These are phyloP conservation scores for Psidium friedrichsthalianum DNA, from an alignment of 345 rosid species.

Conservation along the genomic window DNA sequence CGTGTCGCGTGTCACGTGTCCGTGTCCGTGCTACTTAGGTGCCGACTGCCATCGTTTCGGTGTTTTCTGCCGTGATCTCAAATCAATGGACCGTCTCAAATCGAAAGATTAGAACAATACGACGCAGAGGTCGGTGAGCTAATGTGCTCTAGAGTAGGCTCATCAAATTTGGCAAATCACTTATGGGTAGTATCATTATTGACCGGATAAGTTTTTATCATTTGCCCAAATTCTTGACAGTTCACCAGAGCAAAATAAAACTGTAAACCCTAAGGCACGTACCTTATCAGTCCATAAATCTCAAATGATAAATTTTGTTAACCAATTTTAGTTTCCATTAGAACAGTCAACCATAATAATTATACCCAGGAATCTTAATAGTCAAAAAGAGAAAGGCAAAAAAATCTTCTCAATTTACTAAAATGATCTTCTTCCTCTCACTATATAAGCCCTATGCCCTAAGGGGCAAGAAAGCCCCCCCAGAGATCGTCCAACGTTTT, in stretches of 20 bases:
- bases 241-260: background rate
- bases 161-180: background rate
- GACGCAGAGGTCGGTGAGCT: background rate
- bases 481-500: background rate
- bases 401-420: background rate
- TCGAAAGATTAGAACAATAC: background rate
- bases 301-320: background rate
- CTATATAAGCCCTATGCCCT: background rate
- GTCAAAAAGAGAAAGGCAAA: background rate
- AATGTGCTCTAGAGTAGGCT: background rate
- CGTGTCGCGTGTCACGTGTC: too few relatives aligned
- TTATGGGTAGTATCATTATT: background rate
- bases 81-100: too few relatives aligned
- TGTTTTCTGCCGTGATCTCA: background rate
- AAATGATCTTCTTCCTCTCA: background rate
- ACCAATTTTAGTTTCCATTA: background rate
- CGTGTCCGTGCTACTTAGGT: too few relatives aligned
- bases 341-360: background rate
- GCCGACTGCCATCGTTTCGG: fast-evolving
- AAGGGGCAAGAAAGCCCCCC: background rate
- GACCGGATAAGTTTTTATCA: background rate
- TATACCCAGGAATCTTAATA: background rate
- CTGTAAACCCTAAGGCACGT: background rate
- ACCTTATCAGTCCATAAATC: background rate
- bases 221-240: background rate